Conservation (phyloP, 148 eudicot species). For the Pharnaceum exiguum region DNA sequence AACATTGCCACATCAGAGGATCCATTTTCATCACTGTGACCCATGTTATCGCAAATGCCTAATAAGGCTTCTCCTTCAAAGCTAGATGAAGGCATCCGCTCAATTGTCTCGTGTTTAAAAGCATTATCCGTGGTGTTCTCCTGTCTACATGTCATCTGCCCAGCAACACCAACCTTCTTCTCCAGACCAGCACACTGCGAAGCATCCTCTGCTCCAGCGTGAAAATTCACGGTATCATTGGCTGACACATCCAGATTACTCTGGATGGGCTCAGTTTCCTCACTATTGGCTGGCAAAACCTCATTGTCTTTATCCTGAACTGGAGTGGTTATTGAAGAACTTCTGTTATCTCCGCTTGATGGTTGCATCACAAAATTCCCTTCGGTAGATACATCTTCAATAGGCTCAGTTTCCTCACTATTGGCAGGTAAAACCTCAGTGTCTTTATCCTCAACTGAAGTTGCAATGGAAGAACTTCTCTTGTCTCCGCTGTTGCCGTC, state of each 20-base stretch:
- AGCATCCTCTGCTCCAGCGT: not conserved
- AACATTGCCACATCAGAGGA: conserved; percentile 5
- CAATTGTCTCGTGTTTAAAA: conserved; percentile 4
- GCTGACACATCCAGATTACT: conserved; percentile 22
- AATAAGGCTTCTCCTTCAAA: not conserved
- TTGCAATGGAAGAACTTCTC: conserved; percentile 7
- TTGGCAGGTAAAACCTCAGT: conserved; percentile 9
- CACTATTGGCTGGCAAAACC: conserved; percentile 12
- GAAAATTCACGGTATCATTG: conserved; percentile 16
- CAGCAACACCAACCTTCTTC: conserved; percentile 12
- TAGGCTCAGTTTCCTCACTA: conserved; percentile 20
- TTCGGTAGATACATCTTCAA: too few relatives aligned
- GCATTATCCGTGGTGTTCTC: conserved; percentile 6
- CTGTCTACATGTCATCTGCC: conserved; percentile 13
- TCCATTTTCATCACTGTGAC: conserved; percentile 1
- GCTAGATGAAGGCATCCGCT: conserved; percentile 21
- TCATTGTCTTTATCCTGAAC: conserved; percentile 11
- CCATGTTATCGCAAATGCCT: not conserved
- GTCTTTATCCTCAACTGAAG: conserved; percentile 16
- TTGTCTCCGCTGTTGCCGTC: conserved; percentile 25
- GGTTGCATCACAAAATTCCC: too few relatives aligned
- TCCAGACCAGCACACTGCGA: conserved; percentile 15
- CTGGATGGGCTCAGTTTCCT: conserved; percentile 21
- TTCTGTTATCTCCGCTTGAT: conserved; percentile 28
- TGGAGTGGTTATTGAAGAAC: conserved; percentile 11